These are phyloP conservation scores for Tolypocladium tropicale DNA, from an alignment of 2,329 filamentous ascomycete species.

Conservation along the genomic window DNA sequence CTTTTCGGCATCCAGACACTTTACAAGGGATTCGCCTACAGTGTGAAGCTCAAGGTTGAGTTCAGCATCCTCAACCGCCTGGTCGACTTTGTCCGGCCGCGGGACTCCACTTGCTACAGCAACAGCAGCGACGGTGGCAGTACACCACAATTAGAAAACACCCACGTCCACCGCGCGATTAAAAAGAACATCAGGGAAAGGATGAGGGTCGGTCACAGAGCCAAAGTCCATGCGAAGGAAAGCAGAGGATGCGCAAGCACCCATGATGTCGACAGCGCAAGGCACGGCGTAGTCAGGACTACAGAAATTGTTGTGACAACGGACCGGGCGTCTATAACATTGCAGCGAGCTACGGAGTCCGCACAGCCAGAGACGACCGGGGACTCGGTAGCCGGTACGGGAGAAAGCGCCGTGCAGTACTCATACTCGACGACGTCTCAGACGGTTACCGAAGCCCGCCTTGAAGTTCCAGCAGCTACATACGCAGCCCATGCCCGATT, in stretches of 20 bases:
- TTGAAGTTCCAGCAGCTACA: neutral
- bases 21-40: slow-evolving; percentile 18
- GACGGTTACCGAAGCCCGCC: neutral
- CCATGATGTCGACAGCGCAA: neutral
- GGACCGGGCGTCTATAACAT: neutral
- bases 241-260: neutral
- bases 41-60: slow-evolving; percentile 26
- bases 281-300: neutral
- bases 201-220: neutral
- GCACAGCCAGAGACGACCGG: neutral
- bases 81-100: slow-evolving; percentile 12
- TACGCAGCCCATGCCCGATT: neutral
- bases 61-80: slow-evolving; percentile 25
- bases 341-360: neutral
- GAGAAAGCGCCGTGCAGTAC: neutral
- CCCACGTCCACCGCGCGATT: neutral
- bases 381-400: neutral
- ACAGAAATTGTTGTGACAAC: neutral
- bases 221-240: neutral
- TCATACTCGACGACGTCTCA: neutral
- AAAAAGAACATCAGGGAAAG: neutral
- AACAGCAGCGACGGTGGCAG: neutral
- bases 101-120: neutral
- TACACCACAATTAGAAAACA: neutral
- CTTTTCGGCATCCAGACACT: slow-evolving; percentile 13